These are phyloP conservation scores for Avena atlantica DNA, from an alignment of 176 grass and related monocot species.

Conservation along the genomic window DNA sequence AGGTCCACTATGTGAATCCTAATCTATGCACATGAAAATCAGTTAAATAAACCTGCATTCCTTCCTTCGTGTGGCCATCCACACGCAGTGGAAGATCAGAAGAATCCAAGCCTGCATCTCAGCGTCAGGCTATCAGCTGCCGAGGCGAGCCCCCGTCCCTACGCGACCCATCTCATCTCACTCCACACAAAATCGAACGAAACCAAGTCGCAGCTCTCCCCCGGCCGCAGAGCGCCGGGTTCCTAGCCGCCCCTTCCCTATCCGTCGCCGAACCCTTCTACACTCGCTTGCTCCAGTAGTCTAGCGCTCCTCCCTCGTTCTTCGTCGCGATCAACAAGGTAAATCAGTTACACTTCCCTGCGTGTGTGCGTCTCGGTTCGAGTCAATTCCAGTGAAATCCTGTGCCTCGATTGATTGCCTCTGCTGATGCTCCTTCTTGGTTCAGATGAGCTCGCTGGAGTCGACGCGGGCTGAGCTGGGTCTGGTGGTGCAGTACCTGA, in stretches of 20 bases:
- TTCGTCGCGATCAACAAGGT: background rate
- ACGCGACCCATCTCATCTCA: background rate
- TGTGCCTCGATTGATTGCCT: too few species aligned
- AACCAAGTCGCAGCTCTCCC: background rate
- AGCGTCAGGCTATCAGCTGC: background rate
- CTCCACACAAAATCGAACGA: background rate
- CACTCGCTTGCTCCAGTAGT: background rate
- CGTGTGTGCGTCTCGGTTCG: too few species aligned
- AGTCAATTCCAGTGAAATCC: too few species aligned
- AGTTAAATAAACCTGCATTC: too few species aligned
- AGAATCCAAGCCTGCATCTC: background rate
- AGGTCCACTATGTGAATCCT: too few species aligned
- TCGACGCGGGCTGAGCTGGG: constrained; percentile 70
- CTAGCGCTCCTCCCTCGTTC: too few species aligned
- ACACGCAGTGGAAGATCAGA: background rate
- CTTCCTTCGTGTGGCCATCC: too few species aligned
- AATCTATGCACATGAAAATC: too few species aligned
- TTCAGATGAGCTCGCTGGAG: constrained; percentile 50
- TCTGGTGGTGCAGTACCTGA: constrained; percentile 59
- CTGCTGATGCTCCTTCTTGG: too few species aligned
- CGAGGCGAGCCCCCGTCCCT: background rate
- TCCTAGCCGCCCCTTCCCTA: background rate
- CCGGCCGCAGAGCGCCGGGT: background rate
- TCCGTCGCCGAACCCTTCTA: background rate
- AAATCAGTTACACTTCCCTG: background rate